phyloP scores from a whole-genome alignment of 2,329 filamentous ascomycete genomes.

The Trichoderma breve region DNA sequence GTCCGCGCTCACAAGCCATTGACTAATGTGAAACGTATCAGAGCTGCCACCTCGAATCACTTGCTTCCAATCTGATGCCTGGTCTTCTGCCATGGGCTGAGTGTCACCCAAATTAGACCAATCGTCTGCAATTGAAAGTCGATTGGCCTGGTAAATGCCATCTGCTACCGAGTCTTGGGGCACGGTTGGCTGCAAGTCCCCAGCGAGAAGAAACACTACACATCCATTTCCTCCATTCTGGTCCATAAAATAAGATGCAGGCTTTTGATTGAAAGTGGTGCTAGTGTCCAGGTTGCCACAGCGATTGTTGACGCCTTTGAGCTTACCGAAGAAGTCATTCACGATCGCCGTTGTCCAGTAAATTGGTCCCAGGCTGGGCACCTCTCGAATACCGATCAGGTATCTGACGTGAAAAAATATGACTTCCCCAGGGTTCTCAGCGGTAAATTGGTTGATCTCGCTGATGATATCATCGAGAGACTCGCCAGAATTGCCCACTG shows the following conservation, averaged over 20 bases:
- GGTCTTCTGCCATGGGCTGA: constrained; percentile 25
- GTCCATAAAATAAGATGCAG: constrained; percentile 32
- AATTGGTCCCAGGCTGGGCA: constrained; percentile 27
- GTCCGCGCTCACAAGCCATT: constrained; percentile 34
- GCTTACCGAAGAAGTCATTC: constrained; percentile 42
- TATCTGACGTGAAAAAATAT: constrained; percentile 48
- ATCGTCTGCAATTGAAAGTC: constrained; percentile 29
- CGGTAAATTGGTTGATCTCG: constrained; percentile 46
- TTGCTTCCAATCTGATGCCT: constrained; percentile 26
- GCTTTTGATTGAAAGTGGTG: constrained; percentile 29
- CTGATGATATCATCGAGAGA: constrained; percentile 42
- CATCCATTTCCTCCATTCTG: constrained; percentile 34
- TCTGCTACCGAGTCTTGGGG: constrained; percentile 28
- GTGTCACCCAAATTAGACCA: constrained; percentile 34
- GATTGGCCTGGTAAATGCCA: constrained; percentile 32
- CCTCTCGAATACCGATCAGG: constrained; percentile 40
- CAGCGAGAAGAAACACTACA: constrained; percentile 33
- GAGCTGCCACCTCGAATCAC: constrained; percentile 24
- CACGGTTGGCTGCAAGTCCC: constrained; percentile 24
- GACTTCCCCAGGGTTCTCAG: constrained; percentile 43
- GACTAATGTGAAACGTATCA: constrained; percentile 31
- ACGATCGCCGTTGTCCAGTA: constrained; percentile 40
- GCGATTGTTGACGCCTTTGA: constrained; percentile 43
- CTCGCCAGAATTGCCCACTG: constrained; percentile 47
- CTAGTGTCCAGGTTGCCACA: constrained; percentile 30